Evolutionary conservation across 257 asterid genomes (phyloP).

Genomic region (Cynanchum wilfordii): DNA sequence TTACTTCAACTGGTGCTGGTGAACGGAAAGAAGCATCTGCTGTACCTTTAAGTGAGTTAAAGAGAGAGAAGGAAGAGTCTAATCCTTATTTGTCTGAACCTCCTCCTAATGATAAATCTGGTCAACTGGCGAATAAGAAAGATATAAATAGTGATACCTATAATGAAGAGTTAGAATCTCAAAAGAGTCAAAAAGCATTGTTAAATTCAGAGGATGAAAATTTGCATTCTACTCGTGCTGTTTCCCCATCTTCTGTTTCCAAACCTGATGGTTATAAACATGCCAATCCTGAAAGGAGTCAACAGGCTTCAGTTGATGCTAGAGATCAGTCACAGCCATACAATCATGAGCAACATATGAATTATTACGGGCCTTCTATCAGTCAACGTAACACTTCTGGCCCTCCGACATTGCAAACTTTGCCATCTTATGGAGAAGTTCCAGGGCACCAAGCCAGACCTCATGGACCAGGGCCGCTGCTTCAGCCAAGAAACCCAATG

Average conservation of each 20-base stretch:
- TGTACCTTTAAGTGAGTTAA: slow-evolving; percentile 39
- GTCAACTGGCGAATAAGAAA: slow-evolving; percentile 30
- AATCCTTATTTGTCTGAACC: slow-evolving; percentile 28
- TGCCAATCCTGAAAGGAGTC: slow-evolving; percentile 10
- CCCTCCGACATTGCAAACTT: slow-evolving; percentile 17
- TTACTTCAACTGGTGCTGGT: slow-evolving; percentile 16
- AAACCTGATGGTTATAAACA: slow-evolving; percentile 19
- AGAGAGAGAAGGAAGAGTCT: slow-evolving; percentile 31
- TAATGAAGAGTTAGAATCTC: slow-evolving; percentile 11
- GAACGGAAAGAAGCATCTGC: slow-evolving; percentile 35
- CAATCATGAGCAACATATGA: slow-evolving; percentile 32
- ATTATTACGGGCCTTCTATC: slow-evolving; percentile 22
- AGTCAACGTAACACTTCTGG: slow-evolving; percentile 24
- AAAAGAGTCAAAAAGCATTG: slow-evolving; percentile 10
- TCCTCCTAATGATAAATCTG: slow-evolving; percentile 36
- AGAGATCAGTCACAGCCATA: slow-evolving; percentile 11
- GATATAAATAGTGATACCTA: slow-evolving; percentile 12
- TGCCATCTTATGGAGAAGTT: slow-evolving; percentile 25
- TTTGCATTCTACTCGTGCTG: slow-evolving; percentile 17
- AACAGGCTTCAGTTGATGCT: slow-evolving; percentile 3
- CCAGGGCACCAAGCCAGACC: slow-evolving; percentile 34
- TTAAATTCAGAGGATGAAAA: slow-evolving; percentile 19
- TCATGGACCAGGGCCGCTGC: slow-evolving; percentile 34
- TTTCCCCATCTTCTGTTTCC: slow-evolving; percentile 17
- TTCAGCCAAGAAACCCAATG: slow-evolving; percentile 35